Percentiles rank a stretch among this genome's conserved stretches.
Conservation (phyloP, 1,284 basidiomycete genomes). For the Psilocybe mexicana region DNA sequence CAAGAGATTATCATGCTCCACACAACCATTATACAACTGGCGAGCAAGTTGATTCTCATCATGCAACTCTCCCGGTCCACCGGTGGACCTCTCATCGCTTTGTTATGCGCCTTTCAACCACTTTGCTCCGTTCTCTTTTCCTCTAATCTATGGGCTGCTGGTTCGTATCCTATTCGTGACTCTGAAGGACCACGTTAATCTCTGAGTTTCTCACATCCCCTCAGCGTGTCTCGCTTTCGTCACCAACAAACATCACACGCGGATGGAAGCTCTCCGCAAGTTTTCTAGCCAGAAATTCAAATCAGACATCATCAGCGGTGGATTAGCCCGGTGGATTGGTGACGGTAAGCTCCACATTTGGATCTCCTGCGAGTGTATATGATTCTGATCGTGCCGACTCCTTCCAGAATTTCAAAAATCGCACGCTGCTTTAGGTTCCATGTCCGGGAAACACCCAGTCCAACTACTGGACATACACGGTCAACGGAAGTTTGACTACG, state of each 20-base stretch:
- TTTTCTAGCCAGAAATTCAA: slow-evolving; percentile 18
- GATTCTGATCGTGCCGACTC: background rate
- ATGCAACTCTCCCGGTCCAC: slow-evolving; percentile 26
- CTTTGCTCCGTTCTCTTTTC: slow-evolving; percentile 16
- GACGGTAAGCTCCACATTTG: slow-evolving; percentile 17
- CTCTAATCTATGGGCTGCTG: slow-evolving; percentile 23
- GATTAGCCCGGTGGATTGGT: slow-evolving; percentile 26
- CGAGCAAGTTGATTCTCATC: slow-evolving; percentile 29
- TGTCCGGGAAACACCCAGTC: slow-evolving; percentile 16
- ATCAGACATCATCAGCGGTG: slow-evolving; percentile 27
- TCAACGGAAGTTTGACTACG: background rate
- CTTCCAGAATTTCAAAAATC: slow-evolving; percentile 20
- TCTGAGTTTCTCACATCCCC: background rate
- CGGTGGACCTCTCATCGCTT: slow-evolving; percentile 29
- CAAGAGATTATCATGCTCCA: slow-evolving; percentile 22
- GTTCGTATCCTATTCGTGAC: background rate
- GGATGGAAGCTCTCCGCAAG: slow-evolving; percentile 15
- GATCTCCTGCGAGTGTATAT: background rate
- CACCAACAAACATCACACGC: slow-evolving; percentile 12
- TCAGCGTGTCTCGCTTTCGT: slow-evolving; percentile 23
- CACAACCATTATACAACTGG: slow-evolving; percentile 18
- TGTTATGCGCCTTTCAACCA: slow-evolving; percentile 30
- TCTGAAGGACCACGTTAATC: background rate
- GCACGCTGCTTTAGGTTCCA: slow-evolving; percentile 11
- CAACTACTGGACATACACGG: slow-evolving; percentile 1